A percentile compares a stretch with the other conserved stretches of the same genome.
Conservation (phyloP, 352 stramenopile species). For the Pythium guiyangense region DNA sequence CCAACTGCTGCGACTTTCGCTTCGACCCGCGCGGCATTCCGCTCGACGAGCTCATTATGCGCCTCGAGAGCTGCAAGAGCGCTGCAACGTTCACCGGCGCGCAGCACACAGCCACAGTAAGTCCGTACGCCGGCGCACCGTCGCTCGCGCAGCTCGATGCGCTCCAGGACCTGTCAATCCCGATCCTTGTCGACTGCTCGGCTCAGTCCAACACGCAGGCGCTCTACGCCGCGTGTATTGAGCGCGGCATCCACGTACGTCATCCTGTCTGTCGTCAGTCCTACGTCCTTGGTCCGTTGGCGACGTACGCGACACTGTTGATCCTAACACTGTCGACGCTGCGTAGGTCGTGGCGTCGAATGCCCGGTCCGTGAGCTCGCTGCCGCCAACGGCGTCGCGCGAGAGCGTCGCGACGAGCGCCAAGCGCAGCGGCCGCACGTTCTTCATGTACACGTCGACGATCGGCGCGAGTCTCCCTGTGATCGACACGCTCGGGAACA, state of each 20-base stretch:
- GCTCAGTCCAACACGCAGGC: conserved; percentile 42
- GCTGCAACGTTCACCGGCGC: conserved; percentile 22
- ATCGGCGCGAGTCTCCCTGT: conserved; percentile 68
- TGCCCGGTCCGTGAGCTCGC: conserved; percentile 41
- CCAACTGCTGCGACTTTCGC: conserved; percentile 51
- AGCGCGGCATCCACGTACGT: conserved; percentile 53
- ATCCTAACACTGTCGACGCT: neutral
- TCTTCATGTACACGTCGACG: conserved; percentile 80
- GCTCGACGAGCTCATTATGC: conserved; percentile 37
- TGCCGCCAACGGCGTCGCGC: conserved; percentile 49
- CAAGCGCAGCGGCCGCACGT: conserved; percentile 42
- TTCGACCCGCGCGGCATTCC: conserved; percentile 55
- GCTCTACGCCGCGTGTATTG: conserved; percentile 57
- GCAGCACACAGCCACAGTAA: neutral
- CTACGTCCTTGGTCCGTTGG: neutral
- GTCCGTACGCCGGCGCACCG: conserved; percentile 31
- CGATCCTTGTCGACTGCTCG: conserved; percentile 72
- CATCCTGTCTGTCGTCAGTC: neutral
- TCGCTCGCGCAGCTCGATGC: conserved; percentile 46
- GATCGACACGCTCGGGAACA: conserved; percentile 70
- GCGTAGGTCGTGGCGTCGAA: conserved; percentile 58
- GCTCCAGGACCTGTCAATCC: conserved; percentile 64
- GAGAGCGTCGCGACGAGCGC: conserved; percentile 42
- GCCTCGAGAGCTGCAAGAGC: conserved; percentile 38
- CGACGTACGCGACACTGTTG: neutral